Evolutionary conservation across 139 green algal genomes (phyloP).

Genomic region (Haematococcus lacustris): DNA sequence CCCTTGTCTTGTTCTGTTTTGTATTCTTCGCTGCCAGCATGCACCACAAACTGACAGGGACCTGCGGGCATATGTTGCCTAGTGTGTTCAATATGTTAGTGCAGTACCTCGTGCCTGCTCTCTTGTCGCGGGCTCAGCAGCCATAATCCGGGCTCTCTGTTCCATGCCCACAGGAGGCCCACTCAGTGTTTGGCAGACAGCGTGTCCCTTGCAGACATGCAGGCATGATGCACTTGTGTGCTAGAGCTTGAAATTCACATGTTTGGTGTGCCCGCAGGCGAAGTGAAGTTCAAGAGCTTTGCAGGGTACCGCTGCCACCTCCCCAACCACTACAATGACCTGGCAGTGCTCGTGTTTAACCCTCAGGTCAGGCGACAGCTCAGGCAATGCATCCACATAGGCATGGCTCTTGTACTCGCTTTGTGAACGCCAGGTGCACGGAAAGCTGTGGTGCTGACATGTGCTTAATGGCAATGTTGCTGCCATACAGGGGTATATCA

Average conservation of each 20-base stretch:
- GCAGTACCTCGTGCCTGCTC: background rate
- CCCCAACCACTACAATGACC: constrained; percentile 43
- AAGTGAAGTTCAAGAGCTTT: constrained; percentile 20
- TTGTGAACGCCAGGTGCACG: background rate
- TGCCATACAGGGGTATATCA: constrained; percentile 15
- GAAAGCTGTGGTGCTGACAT: background rate
- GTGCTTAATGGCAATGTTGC: background rate
- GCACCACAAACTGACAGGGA: too few species aligned
- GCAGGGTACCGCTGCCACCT: constrained; percentile 11
- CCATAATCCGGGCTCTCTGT: background rate
- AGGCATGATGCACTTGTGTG: background rate
- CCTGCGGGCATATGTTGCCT: too few species aligned
- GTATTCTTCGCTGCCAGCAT: too few species aligned
- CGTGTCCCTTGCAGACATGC: background rate
- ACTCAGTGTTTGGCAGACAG: background rate
- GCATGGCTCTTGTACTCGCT: background rate
- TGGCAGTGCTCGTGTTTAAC: constrained; percentile 52
- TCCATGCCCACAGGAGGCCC: background rate
- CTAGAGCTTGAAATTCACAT: background rate
- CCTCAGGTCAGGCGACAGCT: constrained; percentile 21
- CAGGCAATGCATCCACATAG: background rate
- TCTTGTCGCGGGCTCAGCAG: background rate
- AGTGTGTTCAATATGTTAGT: too few species aligned
- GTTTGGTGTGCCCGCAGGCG: too few species aligned
- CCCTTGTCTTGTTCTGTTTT: too few species aligned